A percentile compares a stretch with the other conserved stretches of the same genome.
phyloP scores from a whole-genome alignment of 2,329 filamentous ascomycete species.

The Ambrosiella cleistominuta region DNA sequence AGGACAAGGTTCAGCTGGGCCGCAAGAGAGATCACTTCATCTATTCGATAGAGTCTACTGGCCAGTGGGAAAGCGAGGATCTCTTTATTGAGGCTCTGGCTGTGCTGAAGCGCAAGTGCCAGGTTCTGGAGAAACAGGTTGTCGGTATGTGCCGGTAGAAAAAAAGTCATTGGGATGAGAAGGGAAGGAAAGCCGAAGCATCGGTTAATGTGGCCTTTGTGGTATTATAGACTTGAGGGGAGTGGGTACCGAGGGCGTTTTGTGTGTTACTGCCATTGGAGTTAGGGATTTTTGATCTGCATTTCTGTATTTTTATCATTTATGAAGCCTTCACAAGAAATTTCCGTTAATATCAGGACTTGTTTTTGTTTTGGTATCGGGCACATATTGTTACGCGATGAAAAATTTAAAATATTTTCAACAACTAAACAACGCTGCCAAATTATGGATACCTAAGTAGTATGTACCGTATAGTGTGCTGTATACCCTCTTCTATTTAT shows the following conservation, averaged over 20 bases:
- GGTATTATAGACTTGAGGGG: neutral
- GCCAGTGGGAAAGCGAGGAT: slow-evolving; percentile 86
- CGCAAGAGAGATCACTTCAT: slow-evolving; percentile 91
- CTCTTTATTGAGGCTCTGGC: slow-evolving; percentile 82
- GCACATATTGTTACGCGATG: neutral
- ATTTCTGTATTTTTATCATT: slow-evolving; percentile 10
- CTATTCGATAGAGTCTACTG: slow-evolving; percentile 85
- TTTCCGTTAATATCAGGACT: neutral
- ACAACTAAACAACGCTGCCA: neutral
- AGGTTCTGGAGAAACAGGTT: slow-evolving; percentile 53
- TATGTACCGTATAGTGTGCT: neutral
- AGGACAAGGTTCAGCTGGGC: slow-evolving; percentile 87
- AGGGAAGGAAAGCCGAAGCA: neutral
- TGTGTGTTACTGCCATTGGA: slow-evolving; percentile 12
- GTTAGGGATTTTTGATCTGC: slow-evolving; percentile 10
- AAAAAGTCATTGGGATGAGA: neutral
- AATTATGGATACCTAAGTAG: neutral
- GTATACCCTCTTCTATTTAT: neutral
- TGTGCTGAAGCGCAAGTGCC: slow-evolving; percentile 70
- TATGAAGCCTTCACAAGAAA: slow-evolving; percentile 3
- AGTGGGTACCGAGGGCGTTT: slow-evolving; percentile 7
- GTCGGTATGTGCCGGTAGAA: slow-evolving; percentile 40
- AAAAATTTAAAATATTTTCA: neutral
- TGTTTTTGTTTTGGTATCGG: slow-evolving; percentile 1
- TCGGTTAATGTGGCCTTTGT: neutral